These are phyloP conservation scores for Fusarium bulbicola DNA, from an alignment of 2,329 filamentous ascomycete genomes.

Conservation along the genomic window DNA sequence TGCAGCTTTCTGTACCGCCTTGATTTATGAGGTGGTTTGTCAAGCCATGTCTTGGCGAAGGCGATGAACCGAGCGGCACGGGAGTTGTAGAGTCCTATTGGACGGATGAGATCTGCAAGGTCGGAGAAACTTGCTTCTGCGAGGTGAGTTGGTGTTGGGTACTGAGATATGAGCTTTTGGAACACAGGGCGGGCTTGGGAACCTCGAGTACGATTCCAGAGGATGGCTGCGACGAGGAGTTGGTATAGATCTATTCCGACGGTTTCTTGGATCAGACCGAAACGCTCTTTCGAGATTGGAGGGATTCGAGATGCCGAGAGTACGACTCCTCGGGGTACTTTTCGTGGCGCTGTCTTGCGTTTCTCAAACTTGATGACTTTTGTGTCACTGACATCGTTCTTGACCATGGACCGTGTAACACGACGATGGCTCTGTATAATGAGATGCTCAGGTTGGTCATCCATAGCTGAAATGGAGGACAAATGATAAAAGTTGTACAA, in stretches of 20 bases:
- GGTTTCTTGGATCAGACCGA: slow-evolving; percentile 28
- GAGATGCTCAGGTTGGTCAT: accelerated
- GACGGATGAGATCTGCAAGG: slow-evolving; percentile 19
- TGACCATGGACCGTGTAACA: slow-evolving; percentile 19
- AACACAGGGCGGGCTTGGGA: slow-evolving; percentile 16
- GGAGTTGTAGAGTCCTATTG: slow-evolving; percentile 25
- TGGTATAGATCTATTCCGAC: slow-evolving; percentile 15
- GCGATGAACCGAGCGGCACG: slow-evolving; percentile 20
- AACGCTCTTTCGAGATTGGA: neutral
- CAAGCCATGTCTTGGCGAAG: slow-evolving; percentile 22
- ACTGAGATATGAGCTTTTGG: neutral
- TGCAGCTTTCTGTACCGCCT: slow-evolving; percentile 24
- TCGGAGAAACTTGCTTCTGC: neutral
- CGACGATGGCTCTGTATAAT: neutral
- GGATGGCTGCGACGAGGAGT: slow-evolving; percentile 20
- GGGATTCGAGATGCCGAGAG: slow-evolving; percentile 5
- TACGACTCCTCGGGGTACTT: neutral
- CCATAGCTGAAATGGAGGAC: neutral
- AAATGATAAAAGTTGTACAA: accelerated
- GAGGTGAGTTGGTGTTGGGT: neutral
- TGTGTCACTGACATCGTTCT: neutral
- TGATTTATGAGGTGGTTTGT: neutral
- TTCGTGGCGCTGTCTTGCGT: neutral
- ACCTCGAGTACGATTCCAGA: slow-evolving; percentile 26
- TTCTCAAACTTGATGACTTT: neutral